Evolutionary conservation across 1,139 yeast genomes (phyloP).

Genomic region (Debaryomyces robertsiae): DNA sequence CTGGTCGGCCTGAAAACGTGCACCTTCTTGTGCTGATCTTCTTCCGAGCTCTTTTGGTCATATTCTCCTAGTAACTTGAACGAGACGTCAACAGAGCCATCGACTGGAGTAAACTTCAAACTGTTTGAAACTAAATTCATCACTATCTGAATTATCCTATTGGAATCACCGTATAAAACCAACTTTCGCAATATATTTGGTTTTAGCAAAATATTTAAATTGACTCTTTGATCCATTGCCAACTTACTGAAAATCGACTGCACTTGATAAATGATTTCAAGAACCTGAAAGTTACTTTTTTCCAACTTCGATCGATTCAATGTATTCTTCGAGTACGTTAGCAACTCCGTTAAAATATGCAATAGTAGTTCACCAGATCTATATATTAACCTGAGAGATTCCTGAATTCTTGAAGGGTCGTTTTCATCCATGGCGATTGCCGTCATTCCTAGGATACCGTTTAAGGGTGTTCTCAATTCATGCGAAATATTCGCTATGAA

Average conservation of each 20-base stretch:
- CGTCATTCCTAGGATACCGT: slow-evolving; percentile 96
- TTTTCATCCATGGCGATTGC: slow-evolving; percentile 88
- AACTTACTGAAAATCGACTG: slow-evolving; percentile 85
- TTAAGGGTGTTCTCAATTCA: slow-evolving; percentile 90
- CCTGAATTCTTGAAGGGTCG: slow-evolving; percentile 65
- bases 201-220: slow-evolving; percentile 54
- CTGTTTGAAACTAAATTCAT: slow-evolving; percentile 89
- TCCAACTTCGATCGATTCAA: slow-evolving; percentile 82
- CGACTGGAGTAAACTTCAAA: slow-evolving; percentile 83
- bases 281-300: slow-evolving; percentile 71
- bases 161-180: slow-evolving; percentile 80
- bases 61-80: slow-evolving; percentile 72
- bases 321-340: slow-evolving; percentile 91
- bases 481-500: slow-evolving; percentile 96
- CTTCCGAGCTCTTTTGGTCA: slow-evolving; percentile 50
- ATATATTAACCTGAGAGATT: slow-evolving; percentile 70
- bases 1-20: slow-evolving; percentile 21
- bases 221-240: slow-evolving; percentile 76
- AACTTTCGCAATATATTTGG: slow-evolving; percentile 66
- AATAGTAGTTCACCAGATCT: slow-evolving; percentile 84
- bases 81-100: slow-evolving; percentile 74
- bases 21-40: slow-evolving; percentile 31
- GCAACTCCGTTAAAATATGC: slow-evolving; percentile 83
- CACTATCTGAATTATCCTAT: slow-evolving; percentile 82
- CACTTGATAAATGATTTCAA: slow-evolving; percentile 80